Evolutionary conservation across 2,329 filamentous ascomycete genomes (phyloP).

Genomic region (Xylariaceae sp.): DNA sequence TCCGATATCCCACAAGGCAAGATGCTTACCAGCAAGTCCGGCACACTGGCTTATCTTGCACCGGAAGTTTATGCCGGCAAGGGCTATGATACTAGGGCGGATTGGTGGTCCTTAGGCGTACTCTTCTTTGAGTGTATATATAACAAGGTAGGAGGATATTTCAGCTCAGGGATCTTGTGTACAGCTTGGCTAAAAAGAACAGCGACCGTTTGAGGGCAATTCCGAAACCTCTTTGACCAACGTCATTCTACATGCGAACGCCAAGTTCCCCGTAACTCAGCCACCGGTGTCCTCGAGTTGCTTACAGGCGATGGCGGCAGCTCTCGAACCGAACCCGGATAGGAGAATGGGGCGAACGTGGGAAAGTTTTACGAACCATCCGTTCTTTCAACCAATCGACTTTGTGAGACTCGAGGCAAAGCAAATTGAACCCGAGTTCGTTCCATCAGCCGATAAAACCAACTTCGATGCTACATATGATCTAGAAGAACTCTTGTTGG

Average conservation of each 20-base stretch:
- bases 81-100: conserved; percentile 85
- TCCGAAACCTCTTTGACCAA: conserved; percentile 77
- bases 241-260: conserved; percentile 76
- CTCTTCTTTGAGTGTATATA: conserved; percentile 99
- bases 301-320: conserved; percentile 80
- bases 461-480: conserved; percentile 99
- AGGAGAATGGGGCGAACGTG: conserved; percentile 84
- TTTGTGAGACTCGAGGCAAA: conserved; percentile 83
- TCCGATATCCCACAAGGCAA: conserved; percentile 86
- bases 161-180: background rate
- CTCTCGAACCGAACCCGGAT: conserved; percentile 76
- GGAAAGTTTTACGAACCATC: conserved; percentile 80
- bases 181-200: conserved; percentile 30
- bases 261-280: conserved; percentile 87
- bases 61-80: conserved; percentile 91
- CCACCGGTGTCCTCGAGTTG: conserved; percentile 87
- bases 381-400: conserved; percentile 84
- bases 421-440: conserved; percentile 85
- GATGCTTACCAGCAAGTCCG: conserved; percentile 89
- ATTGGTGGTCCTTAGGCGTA: conserved; percentile 98
- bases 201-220: conserved; percentile 91
- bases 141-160: conserved; percentile 69
- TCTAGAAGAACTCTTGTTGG: conserved; percentile 85
- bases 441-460: conserved; percentile 93
- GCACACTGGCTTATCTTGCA: conserved; percentile 90